A percentile compares a stretch with the other conserved stretches of the same genome.
These are phyloP conservation scores for Firmiana major DNA, from an alignment of 345 rosid species.

Conservation along the genomic window DNA sequence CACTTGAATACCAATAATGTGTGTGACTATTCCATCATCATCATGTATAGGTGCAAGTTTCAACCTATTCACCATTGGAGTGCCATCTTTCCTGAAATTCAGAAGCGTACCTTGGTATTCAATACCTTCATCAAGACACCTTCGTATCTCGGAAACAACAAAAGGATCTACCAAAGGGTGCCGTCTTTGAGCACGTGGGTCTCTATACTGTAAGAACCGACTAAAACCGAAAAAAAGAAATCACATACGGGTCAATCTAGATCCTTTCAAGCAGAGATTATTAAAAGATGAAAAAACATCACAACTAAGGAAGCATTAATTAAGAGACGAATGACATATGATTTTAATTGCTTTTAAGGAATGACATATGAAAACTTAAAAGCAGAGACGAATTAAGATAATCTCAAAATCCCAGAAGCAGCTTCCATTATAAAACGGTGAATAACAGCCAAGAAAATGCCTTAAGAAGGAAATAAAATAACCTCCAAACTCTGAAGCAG, in stretches of 20 bases:
- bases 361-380: background rate
- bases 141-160: conserved; percentile 79
- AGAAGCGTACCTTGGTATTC: conserved; percentile 86
- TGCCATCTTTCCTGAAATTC: conserved; percentile 87
- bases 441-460: background rate
- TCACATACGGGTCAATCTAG: background rate
- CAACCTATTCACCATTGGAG: conserved; percentile 73
- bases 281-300: background rate
- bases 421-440: background rate
- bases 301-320: background rate
- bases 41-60: conserved; percentile 70
- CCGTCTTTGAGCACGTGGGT: conserved; percentile 85
- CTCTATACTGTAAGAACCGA: conserved; percentile 77
- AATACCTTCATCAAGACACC: conserved; percentile 71
- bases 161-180: conserved; percentile 90
- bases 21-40: conserved; percentile 76
- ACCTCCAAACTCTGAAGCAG: background rate
- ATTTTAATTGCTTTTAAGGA: too few relatives aligned
- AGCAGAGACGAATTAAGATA: background rate
- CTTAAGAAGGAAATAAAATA: background rate
- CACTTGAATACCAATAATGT: conserved; percentile 76
- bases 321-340: too few relatives aligned
- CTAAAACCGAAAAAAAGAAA: conserved; percentile 35
- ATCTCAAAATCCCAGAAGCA: background rate
- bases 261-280: background rate